Conservation (phyloP, 768 basidiomycete genomes). For the Boletellus sp. region DNA sequence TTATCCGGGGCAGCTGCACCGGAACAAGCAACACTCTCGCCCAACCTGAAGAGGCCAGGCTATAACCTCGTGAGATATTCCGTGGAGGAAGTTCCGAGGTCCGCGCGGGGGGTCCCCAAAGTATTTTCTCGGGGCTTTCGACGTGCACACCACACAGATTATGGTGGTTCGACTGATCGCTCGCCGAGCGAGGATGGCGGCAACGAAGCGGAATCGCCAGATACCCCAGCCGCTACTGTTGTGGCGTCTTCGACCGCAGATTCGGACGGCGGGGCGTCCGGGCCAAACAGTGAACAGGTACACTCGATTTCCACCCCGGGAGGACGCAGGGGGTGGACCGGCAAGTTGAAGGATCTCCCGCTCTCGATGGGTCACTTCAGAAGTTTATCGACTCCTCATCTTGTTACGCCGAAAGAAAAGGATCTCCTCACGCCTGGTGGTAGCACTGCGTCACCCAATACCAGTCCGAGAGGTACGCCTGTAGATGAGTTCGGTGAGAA, state of each 20-base stretch:
- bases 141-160: constrained; percentile 13
- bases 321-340: constrained; percentile 32
- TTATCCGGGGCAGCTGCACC: constrained; percentile 62
- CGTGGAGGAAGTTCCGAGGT: constrained; percentile 10
- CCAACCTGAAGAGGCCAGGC: constrained; percentile 59
- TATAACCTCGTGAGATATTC: constrained; percentile 60
- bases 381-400: constrained; percentile 8
- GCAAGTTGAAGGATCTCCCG: constrained; percentile 40
- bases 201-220: constrained; percentile 11
- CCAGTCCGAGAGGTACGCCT: constrained; percentile 19
- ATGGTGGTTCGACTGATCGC: neutral
- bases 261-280: constrained; percentile 3
- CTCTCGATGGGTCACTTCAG: constrained; percentile 21
- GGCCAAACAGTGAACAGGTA: neutral
- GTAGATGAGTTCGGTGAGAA: constrained; percentile 19
- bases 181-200: neutral
- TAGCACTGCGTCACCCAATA: constrained; percentile 18
- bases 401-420: constrained; percentile 9
- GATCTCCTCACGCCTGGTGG: constrained; percentile 9
- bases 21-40: constrained; percentile 41
- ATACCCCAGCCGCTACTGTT: constrained; percentile 16
- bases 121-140: constrained; percentile 5
- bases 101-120: neutral
- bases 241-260: constrained; percentile 13
- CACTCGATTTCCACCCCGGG: constrained; percentile 3